Evolutionary conservation across 2,329 filamentous ascomycete species (phyloP).

Genomic region (Pseudocercospora pini-densiflorae): DNA sequence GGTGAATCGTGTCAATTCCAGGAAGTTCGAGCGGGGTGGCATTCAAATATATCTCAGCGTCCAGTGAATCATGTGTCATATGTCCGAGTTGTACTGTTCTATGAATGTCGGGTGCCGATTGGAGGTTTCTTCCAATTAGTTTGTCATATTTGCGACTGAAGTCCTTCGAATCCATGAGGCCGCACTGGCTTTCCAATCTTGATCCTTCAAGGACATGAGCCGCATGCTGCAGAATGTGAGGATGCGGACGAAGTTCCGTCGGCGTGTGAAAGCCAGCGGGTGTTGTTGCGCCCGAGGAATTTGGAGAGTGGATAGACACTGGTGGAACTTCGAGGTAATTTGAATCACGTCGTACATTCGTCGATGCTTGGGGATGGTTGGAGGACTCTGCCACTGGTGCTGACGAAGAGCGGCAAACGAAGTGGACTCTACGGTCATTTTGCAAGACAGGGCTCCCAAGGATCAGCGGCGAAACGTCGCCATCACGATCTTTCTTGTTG

Average conservation of each 20-base stretch:
- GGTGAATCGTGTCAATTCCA: slow-evolving; percentile 13
- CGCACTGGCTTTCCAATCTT: slow-evolving; percentile 16
- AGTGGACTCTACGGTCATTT: background rate
- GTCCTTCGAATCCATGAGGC: slow-evolving; percentile 9
- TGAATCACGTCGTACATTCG: no score
- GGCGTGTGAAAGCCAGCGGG: background rate
- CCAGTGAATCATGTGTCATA: background rate
- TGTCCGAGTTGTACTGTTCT: slow-evolving; percentile 15
- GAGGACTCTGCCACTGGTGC: no score
- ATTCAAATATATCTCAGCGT: slow-evolving; percentile 1
- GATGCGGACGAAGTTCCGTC: slow-evolving; percentile 3
- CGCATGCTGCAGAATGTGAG: slow-evolving; percentile 8
- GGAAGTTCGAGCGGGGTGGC: slow-evolving; percentile 5
- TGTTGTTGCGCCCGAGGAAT: background rate
- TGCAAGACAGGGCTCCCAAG: background rate
- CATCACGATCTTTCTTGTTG: background rate
- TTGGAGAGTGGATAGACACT: background rate
- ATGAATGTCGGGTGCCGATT: background rate
- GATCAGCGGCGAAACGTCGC: background rate
- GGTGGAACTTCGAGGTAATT: background rate
- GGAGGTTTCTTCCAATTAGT: background rate
- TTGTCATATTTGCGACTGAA: slow-evolving; percentile 12
- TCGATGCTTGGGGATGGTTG: no score
- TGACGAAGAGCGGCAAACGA: background rate
- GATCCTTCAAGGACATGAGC: slow-evolving; percentile 14